phyloP scores from a whole-genome alignment of 768 basidiomycete species.

The Suillus clintonianus region DNA sequence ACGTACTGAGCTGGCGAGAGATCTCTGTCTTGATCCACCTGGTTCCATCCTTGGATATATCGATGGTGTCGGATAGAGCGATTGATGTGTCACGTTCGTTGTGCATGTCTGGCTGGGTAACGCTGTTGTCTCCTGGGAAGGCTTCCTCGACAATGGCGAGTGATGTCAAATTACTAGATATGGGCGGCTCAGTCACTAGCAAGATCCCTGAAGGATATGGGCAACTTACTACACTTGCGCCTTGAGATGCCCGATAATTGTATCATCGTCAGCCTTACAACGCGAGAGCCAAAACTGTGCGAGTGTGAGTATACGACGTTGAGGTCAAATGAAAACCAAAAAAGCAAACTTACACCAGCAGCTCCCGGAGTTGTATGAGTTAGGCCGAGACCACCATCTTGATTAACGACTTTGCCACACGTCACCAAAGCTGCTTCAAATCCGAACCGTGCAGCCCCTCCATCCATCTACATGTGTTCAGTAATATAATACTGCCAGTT shows the following conservation, averaged over 20 bases:
- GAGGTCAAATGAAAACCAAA: neutral
- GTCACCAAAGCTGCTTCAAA: neutral
- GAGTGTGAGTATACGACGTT: neutral
- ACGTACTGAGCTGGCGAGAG: neutral
- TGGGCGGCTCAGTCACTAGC: neutral
- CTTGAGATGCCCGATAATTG: slow-evolving; percentile 2
- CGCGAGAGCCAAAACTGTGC: neutral
- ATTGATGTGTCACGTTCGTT: neutral
- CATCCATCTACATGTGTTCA: neutral
- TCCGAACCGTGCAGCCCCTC: neutral
- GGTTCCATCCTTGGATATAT: neutral
- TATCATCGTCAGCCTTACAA: neutral
- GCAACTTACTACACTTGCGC: slow-evolving; percentile 2
- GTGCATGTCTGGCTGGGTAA: neutral
- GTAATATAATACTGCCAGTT: neutral
- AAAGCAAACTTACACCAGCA: neutral
- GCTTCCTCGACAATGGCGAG: neutral
- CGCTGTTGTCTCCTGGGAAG: neutral
- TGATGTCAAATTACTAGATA: neutral
- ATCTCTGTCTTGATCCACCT: neutral
- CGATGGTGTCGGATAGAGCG: neutral
- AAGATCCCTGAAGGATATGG: neutral
- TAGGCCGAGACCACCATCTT: neutral
- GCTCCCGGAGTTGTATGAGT: neutral
- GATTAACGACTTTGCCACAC: neutral